A percentile compares a stretch with the other conserved stretches of the same genome.
Evolutionary conservation across 1,284 basidiomycete genomes (phyloP).

Genomic region (Ustilago xerochloae): DNA sequence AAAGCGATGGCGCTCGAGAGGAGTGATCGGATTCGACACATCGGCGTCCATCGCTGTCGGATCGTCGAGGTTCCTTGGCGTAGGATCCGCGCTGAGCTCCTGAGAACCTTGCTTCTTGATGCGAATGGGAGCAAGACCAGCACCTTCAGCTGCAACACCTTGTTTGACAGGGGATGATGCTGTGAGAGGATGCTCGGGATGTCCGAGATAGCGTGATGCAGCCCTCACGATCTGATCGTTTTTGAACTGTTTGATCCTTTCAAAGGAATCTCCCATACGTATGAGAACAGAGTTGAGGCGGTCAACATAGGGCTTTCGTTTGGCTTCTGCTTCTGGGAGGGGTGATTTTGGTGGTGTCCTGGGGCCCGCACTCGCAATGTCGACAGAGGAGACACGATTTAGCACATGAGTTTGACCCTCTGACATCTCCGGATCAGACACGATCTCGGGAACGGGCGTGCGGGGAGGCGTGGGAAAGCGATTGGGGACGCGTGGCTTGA

Average conservation of each 20-base stretch:
- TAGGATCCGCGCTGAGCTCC: slow-evolving; percentile 5
- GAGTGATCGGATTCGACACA: slow-evolving; percentile 13
- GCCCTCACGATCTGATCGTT: slow-evolving; percentile 15
- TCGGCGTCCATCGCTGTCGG: slow-evolving; percentile 13
- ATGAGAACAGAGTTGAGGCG: neutral
- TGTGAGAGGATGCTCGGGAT: slow-evolving; percentile 13
- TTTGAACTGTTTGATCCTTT: slow-evolving; percentile 2
- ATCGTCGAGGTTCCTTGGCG: neutral
- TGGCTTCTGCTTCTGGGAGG: neutral
- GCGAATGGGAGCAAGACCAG: slow-evolving; percentile 8
- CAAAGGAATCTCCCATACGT: slow-evolving; percentile 2
- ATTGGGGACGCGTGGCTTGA: neutral
- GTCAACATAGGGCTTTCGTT: neutral
- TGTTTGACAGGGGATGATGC: neutral
- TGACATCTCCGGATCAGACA: neutral
- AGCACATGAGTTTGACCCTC: neutral
- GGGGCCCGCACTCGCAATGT: neutral
- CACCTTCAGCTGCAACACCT: neutral
- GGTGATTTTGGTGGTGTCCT: neutral
- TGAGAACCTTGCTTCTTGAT: neutral
- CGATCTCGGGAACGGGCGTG: neutral
- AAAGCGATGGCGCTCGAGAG: neutral
- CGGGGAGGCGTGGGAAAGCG: neutral
- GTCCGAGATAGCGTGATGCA: slow-evolving; percentile 18
- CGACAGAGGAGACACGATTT: neutral